Evolutionary conservation across 1,139 yeast genomes (phyloP).

Genomic region (Zhuliangozyma blackwelliae): DNA sequence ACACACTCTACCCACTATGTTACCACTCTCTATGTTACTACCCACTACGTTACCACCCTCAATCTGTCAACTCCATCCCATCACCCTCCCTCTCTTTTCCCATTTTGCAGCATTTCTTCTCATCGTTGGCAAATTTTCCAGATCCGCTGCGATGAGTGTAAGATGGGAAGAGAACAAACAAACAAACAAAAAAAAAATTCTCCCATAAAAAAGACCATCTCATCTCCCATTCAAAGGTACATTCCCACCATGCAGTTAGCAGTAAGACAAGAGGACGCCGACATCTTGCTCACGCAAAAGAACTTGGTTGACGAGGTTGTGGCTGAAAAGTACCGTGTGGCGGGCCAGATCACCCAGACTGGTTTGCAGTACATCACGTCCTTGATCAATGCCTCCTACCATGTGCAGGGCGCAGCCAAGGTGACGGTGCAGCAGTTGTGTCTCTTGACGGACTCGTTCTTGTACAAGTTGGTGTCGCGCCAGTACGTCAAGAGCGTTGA

Average conservation of each 20-base stretch:
- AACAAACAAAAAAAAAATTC: background rate
- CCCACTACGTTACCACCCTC: too few relatives aligned
- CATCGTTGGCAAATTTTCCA: too few relatives aligned
- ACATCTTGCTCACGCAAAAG: slow-evolving; percentile 67
- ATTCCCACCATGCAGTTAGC: slow-evolving; percentile 63
- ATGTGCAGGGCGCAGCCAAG: slow-evolving; percentile 42
- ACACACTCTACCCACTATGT: too few relatives aligned
- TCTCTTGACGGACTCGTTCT: slow-evolving; percentile 72
- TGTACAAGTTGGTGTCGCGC: slow-evolving; percentile 50
- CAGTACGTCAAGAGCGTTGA: slow-evolving; percentile 54
- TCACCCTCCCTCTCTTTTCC: too few relatives aligned
- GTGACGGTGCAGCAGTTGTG: slow-evolving; percentile 73
- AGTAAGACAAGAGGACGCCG: slow-evolving; percentile 67
- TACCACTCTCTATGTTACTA: too few relatives aligned
- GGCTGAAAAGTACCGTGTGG: slow-evolving; percentile 78
- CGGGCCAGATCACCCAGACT: slow-evolving; percentile 91
- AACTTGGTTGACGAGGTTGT: slow-evolving; percentile 61
- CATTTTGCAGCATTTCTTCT: too few relatives aligned
- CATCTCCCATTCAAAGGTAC: too few relatives aligned
- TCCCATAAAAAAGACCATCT: slow-evolving; percentile 9
- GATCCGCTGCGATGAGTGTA: too few relatives aligned
- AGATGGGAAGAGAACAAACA: too few relatives aligned
- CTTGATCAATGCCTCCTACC: slow-evolving; percentile 70
- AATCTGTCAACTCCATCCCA: too few relatives aligned
- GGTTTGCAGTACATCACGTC: slow-evolving; percentile 63